Base-by-base conservation (phyloP, 2,329 filamentous ascomycete genomes). In the Aspergillus sp. region DNA sequence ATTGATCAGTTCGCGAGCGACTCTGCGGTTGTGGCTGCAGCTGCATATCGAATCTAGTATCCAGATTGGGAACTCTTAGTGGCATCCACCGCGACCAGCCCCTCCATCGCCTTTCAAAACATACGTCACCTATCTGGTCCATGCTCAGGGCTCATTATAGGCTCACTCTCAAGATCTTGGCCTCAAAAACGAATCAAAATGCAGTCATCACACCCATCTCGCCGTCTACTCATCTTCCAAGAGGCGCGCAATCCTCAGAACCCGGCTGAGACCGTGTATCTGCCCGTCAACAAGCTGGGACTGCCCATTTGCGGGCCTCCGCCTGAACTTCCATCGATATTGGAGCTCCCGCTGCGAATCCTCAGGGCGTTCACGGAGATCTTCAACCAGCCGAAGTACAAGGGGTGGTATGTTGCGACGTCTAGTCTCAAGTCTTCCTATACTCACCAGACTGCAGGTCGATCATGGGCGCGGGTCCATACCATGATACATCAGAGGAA, bases 311-410 rank as follows among this genome's bases (percentile, higher is more conserved):
- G 64, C 43, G 67, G 68, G 3, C 52, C 64, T 11, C 67, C 64
- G 0, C 68, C 68, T 0, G 65, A 67, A 11, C 25, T 71, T 5
- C 67, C 69, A 0, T 71, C 68, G 3, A 64, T 72, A 5, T 48
- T 71, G 34, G 67, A 71, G 23, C 48, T 72, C 43, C 70, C 70
- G 20, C 45, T 72, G 52, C 58, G 66, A 11, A 65, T 68, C 21
- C 31, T 72, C 53, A 64, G 56, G 44, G 67, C 63, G n/a, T 72
- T 72, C 55, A 72, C 70, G 38, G 70, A 72, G 34, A 68, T 72
- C 52, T 72, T 72, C 25, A 72, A 72, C 58, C 61, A 65, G 49
- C 64, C 64, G 2, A 71, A 67, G 54, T 72, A 70, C 59, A 70
- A 71, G 59, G 68, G 69, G 32, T 72, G 70, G 70, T 72, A 58